Conservation (phyloP, 2,329 filamentous ascomycete genomes). For the Fusarium denticulatum region DNA sequence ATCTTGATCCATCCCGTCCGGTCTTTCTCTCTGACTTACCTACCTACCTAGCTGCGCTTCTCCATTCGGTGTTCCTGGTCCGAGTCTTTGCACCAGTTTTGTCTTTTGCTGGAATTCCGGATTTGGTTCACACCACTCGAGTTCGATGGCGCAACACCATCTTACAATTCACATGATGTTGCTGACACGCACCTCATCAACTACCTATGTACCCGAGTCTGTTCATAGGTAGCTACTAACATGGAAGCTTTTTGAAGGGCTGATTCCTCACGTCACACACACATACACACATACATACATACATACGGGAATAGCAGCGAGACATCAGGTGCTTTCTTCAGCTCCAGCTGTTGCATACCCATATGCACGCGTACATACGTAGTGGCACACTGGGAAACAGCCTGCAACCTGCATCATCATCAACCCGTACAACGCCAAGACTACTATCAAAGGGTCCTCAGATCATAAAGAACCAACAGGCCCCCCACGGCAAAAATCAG, state of each 20-base stretch:
- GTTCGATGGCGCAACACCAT: slow-evolving; percentile 28
- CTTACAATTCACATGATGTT: slow-evolving; percentile 37
- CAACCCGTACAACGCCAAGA: slow-evolving; percentile 10
- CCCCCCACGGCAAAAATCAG: background rate
- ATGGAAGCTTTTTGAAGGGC: background rate
- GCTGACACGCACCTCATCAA: slow-evolving; percentile 32
- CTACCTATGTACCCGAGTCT: background rate
- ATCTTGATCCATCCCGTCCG: slow-evolving; percentile 13
- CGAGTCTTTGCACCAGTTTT: background rate
- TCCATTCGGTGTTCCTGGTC: background rate
- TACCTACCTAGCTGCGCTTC: background rate
- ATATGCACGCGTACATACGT: background rate
- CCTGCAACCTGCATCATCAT: slow-evolving; percentile 15
- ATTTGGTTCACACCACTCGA: slow-evolving; percentile 24
- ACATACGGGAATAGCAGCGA: background rate
- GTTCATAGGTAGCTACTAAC: background rate
- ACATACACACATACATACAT: background rate
- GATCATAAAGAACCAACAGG: slow-evolving; percentile 13
- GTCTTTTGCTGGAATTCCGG: background rate
- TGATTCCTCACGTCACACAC: slow-evolving; percentile 26
- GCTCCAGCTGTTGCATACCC: background rate
- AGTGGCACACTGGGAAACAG: slow-evolving; percentile 7
- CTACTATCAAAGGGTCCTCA: slow-evolving; percentile 19
- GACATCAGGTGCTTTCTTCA: slow-evolving; percentile 2
- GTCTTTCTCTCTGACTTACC: background rate